Evolutionary conservation across 768 basidiomycete genomes (phyloP), one percentile per base, ranked within the genome.

Genomic region (Hydnomerulius pinastri): DNA sequence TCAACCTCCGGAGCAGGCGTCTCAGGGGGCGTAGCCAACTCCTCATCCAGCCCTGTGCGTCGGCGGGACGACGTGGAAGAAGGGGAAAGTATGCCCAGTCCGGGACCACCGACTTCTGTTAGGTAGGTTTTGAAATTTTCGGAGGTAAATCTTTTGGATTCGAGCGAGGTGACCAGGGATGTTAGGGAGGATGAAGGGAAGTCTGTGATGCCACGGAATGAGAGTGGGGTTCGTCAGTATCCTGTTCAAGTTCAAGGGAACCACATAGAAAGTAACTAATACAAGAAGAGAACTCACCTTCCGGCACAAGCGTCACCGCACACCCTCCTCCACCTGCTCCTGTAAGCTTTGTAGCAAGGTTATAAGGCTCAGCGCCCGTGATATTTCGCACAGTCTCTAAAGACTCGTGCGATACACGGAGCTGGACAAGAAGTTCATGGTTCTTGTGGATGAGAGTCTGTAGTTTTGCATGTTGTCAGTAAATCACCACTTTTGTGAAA

Each of bases 241-340:
- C n/a, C n/a, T n/a, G n/a, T n/a, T n/a, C n/a, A n/a, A n/a, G n/a
- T n/a, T n/a, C n/a, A n/a, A n/a, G n/a, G n/a, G n/a, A n/a, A n/a
- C n/a, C n/a, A n/a, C n/a, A n/a, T n/a, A n/a, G n/a, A n/a, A n/a
- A n/a, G n/a, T n/a, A 25, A n/a, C 9, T 46, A 43, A 44, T 23
- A 35, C 24, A 45, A 20, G 39, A 30, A 28, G 23, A 2, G 1
- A 6, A 72, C 86, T 57, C 58, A 95, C 96, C 82, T 72, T 98
- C 94, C 44, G 97, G 97, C 44, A 99, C 78, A 29, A 98, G 80
- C 11, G 95, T 96, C 25, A 98, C 92, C 4, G 94, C 87, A 64
- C 97, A 98, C n/a, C 97, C 97, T 21, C 97, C 97, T 33, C 97
- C 97, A 25, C 97, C 97, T 7, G 97, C 96, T 35, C 97, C 97